Evolutionary conservation across 2,329 filamentous ascomycete species (phyloP), one percentile per base, ranked within the genome.

Genomic region (Knufia petricola): DNA sequence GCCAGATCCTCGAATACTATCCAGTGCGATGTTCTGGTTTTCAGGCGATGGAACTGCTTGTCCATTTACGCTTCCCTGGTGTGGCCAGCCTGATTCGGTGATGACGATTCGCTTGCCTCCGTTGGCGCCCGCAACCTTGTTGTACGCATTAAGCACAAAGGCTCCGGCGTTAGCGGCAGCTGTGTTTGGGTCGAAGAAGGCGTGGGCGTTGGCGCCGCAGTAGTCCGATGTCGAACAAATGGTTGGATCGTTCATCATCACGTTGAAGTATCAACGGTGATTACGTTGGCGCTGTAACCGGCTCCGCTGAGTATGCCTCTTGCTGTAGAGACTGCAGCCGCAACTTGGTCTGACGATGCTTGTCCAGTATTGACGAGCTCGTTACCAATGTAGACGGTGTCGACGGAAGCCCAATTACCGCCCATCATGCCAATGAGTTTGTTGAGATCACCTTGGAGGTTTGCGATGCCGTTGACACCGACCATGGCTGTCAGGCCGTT

Each of bases 1-100:
- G 20, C 52, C 53, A 1, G 71, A 69, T 31, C 62, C 60, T 63
- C 76, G 78, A 59, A 94, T 77, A 20, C 81, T 82, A 4, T 68
- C 63, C 30, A 94, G 64, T 9, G 87, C 87, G 19, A 65, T 63
- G 9, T 69, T 62, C 64, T 94, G 87, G 55, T 88, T 79, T 9
- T 72, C 67, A n/a, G 69, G 59, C 10, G 79, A 79, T 0, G 87
- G 84, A 1, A 89, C 69, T n/a, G 86, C 86, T 15, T 62, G 60
- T 1, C 79, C 78, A 61, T 92, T 89, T 46, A 72, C 52, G 10
- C 69, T 57, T 15, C 87, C 87, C 56, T 77, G 65, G 63, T 77
- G 80, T 36, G 87, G 87, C 87, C 87, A 95, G 44, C 88, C 88
- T 2, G 83, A 82, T 70, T 94, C 88, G 1, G 85, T 87, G 56